Conservation (phyloP, 495 filamentous ascomycete species). For the Penicillium mononematosum region DNA sequence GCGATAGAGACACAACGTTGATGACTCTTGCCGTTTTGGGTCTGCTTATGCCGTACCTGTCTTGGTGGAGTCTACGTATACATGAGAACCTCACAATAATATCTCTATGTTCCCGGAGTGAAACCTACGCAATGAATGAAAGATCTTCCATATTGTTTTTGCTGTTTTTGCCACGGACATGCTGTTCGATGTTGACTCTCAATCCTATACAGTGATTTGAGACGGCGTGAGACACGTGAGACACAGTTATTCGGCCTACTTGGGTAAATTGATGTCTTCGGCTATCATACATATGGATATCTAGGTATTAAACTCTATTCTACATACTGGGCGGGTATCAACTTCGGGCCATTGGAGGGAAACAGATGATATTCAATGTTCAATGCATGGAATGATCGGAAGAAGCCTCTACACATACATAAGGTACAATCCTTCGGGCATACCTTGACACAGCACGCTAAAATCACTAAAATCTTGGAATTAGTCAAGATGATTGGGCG, state of each 20-base stretch:
- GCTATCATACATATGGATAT: too few relatives aligned
- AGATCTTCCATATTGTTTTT: neutral
- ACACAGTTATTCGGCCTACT: neutral
- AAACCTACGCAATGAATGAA: neutral
- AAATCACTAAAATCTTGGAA: neutral
- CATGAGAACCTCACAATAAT: neutral
- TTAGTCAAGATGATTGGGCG: slow-evolving; percentile 2
- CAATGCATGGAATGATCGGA: neutral
- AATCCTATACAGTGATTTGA: neutral
- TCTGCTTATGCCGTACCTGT: neutral
- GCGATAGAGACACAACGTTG: neutral
- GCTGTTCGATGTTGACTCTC: neutral
- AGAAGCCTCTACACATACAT: neutral
- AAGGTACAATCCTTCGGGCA: neutral
- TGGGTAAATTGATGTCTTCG: neutral
- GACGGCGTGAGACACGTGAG: neutral
- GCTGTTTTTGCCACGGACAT: neutral
- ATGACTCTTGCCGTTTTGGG: neutral
- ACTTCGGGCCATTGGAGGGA: neutral
- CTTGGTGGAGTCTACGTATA: neutral
- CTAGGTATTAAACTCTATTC: neutral
- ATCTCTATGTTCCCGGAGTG: neutral
- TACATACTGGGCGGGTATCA: neutral
- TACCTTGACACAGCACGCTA: neutral
- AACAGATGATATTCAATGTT: neutral